Evolutionary conservation across 1,284 basidiomycete genomes (phyloP).

Genomic region (Moesziomyces parantarcticus): DNA sequence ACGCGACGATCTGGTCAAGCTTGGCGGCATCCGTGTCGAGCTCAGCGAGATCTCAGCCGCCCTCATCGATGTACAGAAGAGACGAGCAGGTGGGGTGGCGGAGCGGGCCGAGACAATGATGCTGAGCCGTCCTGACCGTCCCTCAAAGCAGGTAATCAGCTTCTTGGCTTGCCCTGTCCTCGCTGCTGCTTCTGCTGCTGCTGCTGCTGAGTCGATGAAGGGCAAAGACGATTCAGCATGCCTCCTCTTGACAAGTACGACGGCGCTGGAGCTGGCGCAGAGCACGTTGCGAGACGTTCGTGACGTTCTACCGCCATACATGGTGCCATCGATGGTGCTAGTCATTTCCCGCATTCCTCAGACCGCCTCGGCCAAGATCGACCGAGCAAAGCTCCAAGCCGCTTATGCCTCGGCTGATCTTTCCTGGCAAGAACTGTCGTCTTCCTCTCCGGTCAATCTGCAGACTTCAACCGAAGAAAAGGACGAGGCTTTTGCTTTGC

Average conservation of each 20-base stretch:
- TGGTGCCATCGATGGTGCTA: constrained; percentile 13
- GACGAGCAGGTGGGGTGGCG: not conserved
- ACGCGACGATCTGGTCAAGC: constrained; percentile 60
- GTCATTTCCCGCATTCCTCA: constrained; percentile 17
- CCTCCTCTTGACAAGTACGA: constrained; percentile 1
- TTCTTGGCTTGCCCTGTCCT: constrained; percentile 16
- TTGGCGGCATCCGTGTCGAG: constrained; percentile 63
- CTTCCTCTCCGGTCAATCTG: not conserved
- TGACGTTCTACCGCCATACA: constrained; percentile 10
- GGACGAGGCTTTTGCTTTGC: not conserved
- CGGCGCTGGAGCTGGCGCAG: constrained; percentile 5
- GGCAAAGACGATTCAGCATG: not conserved
- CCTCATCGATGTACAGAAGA: not conserved
- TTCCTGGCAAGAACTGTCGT: not conserved
- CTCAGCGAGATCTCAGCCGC: constrained; percentile 49
- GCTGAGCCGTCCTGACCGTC: constrained; percentile 14
- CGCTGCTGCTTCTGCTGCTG: not conserved
- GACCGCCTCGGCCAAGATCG: constrained; percentile 22
- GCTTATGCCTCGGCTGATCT: constrained; percentile 13
- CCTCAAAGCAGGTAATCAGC: constrained; percentile 15
- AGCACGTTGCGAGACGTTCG: constrained; percentile 2
- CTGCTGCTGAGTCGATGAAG: not conserved
- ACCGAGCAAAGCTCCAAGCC: constrained; percentile 13
- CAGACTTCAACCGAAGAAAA: not conserved
- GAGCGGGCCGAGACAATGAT: constrained; percentile 18